Evolutionary conservation across 306 rosid genomes (phyloP), one percentile per base, ranked within the genome.

Genomic region (Lotus japonicus): DNA sequence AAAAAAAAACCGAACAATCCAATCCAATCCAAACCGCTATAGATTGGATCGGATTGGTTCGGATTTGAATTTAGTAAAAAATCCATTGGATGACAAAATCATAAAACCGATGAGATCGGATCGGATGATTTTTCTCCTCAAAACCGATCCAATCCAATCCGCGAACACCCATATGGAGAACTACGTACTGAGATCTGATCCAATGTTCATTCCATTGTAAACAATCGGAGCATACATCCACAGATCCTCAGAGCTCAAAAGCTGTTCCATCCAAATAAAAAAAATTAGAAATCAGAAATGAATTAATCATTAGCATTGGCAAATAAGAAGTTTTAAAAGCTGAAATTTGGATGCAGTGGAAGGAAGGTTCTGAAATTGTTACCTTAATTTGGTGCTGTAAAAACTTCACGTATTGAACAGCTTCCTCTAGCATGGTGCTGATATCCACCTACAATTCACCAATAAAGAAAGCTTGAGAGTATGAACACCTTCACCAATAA

Each of bases 161-260:
- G n/a, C n/a, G n/a, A n/a, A n/a, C n/a, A n/a, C n/a, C n/a, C n/a
- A n/a, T n/a, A n/a, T n/a, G n/a, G n/a, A 58, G 48, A 49, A 67
- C 61, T 21, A 21, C 1, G 26, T 62, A 42, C 49, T 76, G 72
- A 71, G 70, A 48, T 86, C 88, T 58, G 82, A 81, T 60, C 91
- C 94, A 6, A 86, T 76, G 74, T 88, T 85, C 54, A 78, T 88
- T 48, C 96, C 96, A 74, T 86, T 91, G 83, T 78, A 88, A 80
- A 87, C 92, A 36, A 91, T 81, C 7, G 94, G 98, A 77, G 98
- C 91, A 21, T 90, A 90, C 98, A 89, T 92, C 98, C 97, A 92
- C 51, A 82, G 18, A 55, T 92, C 94, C 19, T 88, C 96, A 41
- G 97, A 92, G 79, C 96, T 92, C 58, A 92, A 62, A 64, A 92